These are phyloP conservation scores for Phytophthora sojae DNA, from an alignment of 352 stramenopile species.

Conservation along the genomic window DNA sequence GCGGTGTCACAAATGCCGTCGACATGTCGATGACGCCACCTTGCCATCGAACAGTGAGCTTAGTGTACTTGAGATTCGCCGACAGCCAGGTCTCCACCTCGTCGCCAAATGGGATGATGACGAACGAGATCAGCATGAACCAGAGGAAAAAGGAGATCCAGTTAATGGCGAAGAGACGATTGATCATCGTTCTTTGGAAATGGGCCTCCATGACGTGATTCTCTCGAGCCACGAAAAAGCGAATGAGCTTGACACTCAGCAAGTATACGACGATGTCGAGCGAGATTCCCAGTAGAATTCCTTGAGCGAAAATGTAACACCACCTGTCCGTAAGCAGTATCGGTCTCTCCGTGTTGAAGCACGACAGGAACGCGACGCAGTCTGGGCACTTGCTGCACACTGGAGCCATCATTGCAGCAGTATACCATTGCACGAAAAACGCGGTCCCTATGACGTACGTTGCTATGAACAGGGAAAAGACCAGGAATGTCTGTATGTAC, in stretches of 20 bases:
- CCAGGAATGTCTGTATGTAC: conserved; percentile 83
- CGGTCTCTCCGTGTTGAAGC: conserved; percentile 80
- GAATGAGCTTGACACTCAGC: conserved; percentile 84
- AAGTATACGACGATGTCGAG: conserved; percentile 88
- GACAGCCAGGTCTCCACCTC: conserved; percentile 84
- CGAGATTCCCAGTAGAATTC: conserved; percentile 83
- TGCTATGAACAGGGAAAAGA: conserved; percentile 81
- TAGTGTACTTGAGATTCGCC: conserved; percentile 82
- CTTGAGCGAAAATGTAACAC: conserved; percentile 87
- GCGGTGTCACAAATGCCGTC: conserved; percentile 83
- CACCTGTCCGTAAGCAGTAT: conserved; percentile 80
- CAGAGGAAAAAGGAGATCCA: conserved; percentile 92
- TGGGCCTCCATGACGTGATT: conserved; percentile 86
- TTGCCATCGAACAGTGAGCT: conserved; percentile 85
- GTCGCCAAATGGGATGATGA: conserved; percentile 87
- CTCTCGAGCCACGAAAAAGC: conserved; percentile 83
- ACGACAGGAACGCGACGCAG: conserved; percentile 81
- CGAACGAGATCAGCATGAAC: conserved; percentile 91
- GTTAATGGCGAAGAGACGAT: conserved; percentile 88
- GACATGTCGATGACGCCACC: conserved; percentile 90
- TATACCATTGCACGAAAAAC: conserved; percentile 91
- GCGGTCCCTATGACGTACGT: conserved; percentile 84
- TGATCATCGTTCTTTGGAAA: conserved; percentile 87
- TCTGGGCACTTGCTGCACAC: conserved; percentile 79
- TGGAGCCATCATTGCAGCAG: conserved; percentile 85